Evolutionary conservation across 371 early-diverging fungal genomes (phyloP), one percentile per base, ranked within the genome.

Genomic region (Mortierella sp.): DNA sequence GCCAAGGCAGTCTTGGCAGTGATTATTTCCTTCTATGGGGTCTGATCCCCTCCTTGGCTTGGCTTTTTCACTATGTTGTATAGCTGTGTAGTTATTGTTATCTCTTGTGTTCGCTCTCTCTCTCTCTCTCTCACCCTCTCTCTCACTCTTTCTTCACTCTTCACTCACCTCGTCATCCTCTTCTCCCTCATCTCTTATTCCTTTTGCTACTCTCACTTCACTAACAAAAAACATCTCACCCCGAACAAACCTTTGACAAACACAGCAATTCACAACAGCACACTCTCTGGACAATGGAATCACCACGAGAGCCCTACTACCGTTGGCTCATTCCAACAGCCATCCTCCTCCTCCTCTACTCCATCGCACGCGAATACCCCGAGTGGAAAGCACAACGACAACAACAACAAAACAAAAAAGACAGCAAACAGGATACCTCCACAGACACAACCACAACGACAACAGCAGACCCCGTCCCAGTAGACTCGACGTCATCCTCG

Each of bases 341-440:
- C 9, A 22, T 44, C 11, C 24, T 80, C 48, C 31, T 61, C 24
- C 29, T 81, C 45, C 64, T 71, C 40, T 4, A 64, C 44, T 81
- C 68, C 50, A 74, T 77, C 24, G 77, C 77, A 29, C 82, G 68
- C 39, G 77, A 81, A 34, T 81, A 81, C 61, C 82, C 82, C 2
- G 65, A 45, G 4, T 81, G 82, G 82, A 70, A 61, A 39, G 68
- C 82, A 45, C 48, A 71, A 14, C 29, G 48, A 44, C 19, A 34
- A 24, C 43, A 26, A 2, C 47, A 45, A 24, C 14, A 41, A 22
- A 16, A 31, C 14, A 37, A 61, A 0, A 16, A 68, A 16, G 44
- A 16, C 24, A 40, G 7, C 24, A 34, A 55, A 26, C 44, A 64
- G 11, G 14, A 53, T 63, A 3, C 39, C 8, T 26, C 64, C 39